Evolutionary conservation across 2,329 filamentous ascomycete genomes (phyloP).

Genomic region (Hypoxylon sp.): DNA sequence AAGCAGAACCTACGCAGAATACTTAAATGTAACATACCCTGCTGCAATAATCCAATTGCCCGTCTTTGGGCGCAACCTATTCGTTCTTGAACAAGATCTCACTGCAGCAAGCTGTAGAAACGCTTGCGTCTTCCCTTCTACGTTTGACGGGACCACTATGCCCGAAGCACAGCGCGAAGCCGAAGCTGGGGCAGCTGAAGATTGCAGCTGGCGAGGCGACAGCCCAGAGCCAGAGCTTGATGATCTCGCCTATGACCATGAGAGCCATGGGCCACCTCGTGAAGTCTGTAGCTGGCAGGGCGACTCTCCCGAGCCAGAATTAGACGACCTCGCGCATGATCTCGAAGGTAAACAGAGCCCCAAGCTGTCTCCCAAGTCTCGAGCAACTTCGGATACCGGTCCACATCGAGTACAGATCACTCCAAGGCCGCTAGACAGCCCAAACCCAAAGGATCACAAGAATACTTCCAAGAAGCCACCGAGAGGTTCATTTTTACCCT

Average conservation of each 20-base stretch:
- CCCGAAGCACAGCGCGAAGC: conserved; percentile 24
- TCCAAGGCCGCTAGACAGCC: background rate
- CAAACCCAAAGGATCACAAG: conserved; percentile 1
- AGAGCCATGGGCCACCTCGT: conserved; percentile 11
- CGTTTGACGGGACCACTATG: conserved; percentile 36
- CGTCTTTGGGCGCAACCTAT: conserved; percentile 22
- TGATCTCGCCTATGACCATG: conserved; percentile 29
- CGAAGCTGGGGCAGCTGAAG: conserved; percentile 28
- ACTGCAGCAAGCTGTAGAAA: conserved; percentile 7
- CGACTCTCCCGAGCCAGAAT: conserved; percentile 48
- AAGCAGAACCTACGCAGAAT: conserved; percentile 34
- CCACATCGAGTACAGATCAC: conserved; percentile 10
- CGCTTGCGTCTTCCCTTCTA: conserved; percentile 8
- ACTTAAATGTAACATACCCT: conserved; percentile 33
- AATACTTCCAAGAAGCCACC: background rate
- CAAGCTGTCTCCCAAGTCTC: conserved; percentile 30
- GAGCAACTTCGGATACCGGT: conserved; percentile 4
- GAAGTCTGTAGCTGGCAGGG: conserved; percentile 49
- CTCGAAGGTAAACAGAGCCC: conserved; percentile 17
- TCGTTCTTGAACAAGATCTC: conserved; percentile 14
- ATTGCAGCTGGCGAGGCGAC: conserved; percentile 39
- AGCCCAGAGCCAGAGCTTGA: conserved; percentile 40
- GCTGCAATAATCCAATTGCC: conserved; percentile 29
- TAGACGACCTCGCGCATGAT: conserved; percentile 49
- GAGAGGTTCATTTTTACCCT: conserved; percentile 11